Evolutionary conservation across 768 basidiomycete species (phyloP), one percentile per base, ranked within the genome.

Genomic region (Hortiboletus campestris): DNA sequence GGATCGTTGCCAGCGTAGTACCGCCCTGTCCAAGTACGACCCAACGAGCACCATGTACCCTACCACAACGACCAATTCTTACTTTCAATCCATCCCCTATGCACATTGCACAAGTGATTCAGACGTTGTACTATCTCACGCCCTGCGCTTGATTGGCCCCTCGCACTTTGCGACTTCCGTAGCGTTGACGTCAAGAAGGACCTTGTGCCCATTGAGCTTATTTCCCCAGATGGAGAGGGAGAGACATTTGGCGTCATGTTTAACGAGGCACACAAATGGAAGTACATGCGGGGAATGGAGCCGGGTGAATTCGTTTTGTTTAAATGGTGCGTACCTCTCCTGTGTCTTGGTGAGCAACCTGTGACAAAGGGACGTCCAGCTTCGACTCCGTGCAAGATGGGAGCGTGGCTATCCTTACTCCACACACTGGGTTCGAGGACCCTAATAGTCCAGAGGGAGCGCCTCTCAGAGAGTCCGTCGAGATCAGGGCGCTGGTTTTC

Each of bases 151-250:
- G n/a, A n/a, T n/a, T n/a, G n/a, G n/a, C n/a, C n/a, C n/a, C n/a
- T n/a, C n/a, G 79, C 79, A 2, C 62, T 79, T 0, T 78, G 78
- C 61, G 82, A 83, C 66, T 80, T 68, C 62, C 71, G 75, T 13
- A 76, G 70, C 53, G 66, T 81, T 9, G 71, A 80, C 57, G 46
- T 55, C 1, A 56, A 67, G 50, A 66, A 65, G 25, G 78, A 81
- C 55, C 61, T 82, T 13, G 43, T 74, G 0, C 62, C 78, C 12
- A 67, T 72, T 1, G 66, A 72, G 48, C 67, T 81, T 10, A 54
- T 65, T 47, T 80, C 77, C 58, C 73, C 75, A 1, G 72, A 80
- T 25, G 66, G 68, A 25, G 73, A 79, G 20, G 78, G 78, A 11
- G 78, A 81, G 71, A 78, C 74, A 12, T 74, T 65, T 42, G 59